These are phyloP conservation scores for Naegleria lovaniensis DNA, from an alignment of 208 protist species.

Conservation along the genomic window DNA sequence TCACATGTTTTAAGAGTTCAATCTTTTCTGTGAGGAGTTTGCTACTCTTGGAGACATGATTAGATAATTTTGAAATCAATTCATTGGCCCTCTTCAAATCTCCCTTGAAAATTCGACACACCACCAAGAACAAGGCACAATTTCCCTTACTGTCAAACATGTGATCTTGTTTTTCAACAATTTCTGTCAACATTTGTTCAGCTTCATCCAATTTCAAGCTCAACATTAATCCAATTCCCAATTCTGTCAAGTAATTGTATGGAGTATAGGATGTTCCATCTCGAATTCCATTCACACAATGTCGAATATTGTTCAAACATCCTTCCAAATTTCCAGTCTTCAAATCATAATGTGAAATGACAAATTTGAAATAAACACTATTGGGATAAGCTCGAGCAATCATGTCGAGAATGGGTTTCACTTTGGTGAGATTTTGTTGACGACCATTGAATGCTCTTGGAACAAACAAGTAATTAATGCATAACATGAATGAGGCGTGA, in stretches of 20 bases:
- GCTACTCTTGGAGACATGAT: neutral
- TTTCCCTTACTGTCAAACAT: neutral
- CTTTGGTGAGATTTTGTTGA: neutral
- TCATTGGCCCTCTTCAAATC: neutral
- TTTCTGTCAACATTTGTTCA: neutral
- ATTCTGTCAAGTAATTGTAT: neutral
- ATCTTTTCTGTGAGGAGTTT: neutral
- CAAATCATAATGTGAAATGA: neutral
- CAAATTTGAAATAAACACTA: neutral
- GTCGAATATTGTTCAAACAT: neutral
- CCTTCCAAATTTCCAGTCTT: neutral
- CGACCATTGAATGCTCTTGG: neutral
- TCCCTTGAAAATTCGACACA: neutral
- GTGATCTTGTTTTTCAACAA: neutral
- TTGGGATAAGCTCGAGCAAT: neutral
- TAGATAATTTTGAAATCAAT: neutral
- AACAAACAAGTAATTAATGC: conserved; percentile 22
- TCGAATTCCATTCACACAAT: neutral
- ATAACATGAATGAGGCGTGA: neutral
- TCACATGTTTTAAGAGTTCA: neutral
- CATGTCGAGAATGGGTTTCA: neutral
- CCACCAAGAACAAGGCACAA: neutral
- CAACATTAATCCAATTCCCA: neutral
- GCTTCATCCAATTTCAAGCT: neutral
- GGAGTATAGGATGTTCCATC: neutral